phyloP scores from a whole-genome alignment of 2,329 filamentous ascomycete species.

The Neonectria neomacrospora region DNA sequence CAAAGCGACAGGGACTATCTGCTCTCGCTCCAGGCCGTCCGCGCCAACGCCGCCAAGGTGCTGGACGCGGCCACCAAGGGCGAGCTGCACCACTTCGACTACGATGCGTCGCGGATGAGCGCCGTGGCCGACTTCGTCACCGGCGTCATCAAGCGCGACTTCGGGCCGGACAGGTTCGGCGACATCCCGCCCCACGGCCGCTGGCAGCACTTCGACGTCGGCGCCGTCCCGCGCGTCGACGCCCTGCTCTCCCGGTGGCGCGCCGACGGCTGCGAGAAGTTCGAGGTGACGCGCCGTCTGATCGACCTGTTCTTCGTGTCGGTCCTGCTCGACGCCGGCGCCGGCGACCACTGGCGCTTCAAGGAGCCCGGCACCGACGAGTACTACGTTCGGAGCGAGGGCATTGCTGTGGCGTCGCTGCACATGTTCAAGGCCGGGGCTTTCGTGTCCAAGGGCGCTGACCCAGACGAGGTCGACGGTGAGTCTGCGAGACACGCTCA shows the following conservation, averaged over 20 bases:
- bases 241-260: constrained; percentile 59
- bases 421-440: constrained; percentile 60
- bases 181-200: constrained; percentile 66
- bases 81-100: constrained; percentile 55
- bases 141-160: constrained; percentile 61
- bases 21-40: constrained; percentile 50
- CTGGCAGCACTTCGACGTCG: constrained; percentile 72
- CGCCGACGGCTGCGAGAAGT: constrained; percentile 48
- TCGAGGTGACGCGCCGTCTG: constrained; percentile 62
- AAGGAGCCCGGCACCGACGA: constrained; percentile 51
- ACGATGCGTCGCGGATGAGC: constrained; percentile 51
- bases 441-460: constrained; percentile 44
- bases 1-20: constrained; percentile 45
- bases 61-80: constrained; percentile 50
- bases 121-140: constrained; percentile 56
- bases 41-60: constrained; percentile 49
- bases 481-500: background rate
- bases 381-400: constrained; percentile 57
- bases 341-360: constrained; percentile 61
- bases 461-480: constrained; percentile 50
- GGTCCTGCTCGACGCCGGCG: constrained; percentile 66
- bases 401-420: constrained; percentile 61
- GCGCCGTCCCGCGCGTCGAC: constrained; percentile 60
- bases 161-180: constrained; percentile 58
- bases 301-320: constrained; percentile 72